These are phyloP conservation scores for Eimeria sp. DNA, from an alignment of 169 alveolate species.

Conservation along the genomic window DNA sequence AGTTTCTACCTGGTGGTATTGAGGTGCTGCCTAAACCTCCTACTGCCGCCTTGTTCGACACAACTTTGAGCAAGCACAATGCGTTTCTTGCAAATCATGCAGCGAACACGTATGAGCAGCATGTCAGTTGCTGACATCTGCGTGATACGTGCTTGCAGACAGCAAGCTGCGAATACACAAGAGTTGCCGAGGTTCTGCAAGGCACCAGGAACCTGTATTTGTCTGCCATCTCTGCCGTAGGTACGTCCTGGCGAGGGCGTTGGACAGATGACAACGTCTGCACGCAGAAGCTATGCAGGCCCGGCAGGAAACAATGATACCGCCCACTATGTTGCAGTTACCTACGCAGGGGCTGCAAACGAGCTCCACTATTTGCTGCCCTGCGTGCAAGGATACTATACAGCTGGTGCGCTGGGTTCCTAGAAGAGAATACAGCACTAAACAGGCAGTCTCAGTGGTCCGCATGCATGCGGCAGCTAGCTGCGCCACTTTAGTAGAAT, in stretches of 20 bases:
- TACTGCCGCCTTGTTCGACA: not conserved
- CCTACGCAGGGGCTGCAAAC: too few relatives aligned
- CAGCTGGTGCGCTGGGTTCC: too few relatives aligned
- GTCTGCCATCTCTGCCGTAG: not conserved
- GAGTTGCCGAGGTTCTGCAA: too few relatives aligned
- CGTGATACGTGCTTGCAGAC: not conserved
- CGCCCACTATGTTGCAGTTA: not conserved
- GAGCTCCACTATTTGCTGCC: too few relatives aligned
- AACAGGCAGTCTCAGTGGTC: too few relatives aligned
- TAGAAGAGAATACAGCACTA: too few relatives aligned
- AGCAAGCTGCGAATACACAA: not conserved
- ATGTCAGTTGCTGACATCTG: not conserved
- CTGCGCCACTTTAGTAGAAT: not conserved
- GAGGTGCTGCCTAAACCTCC: not conserved
- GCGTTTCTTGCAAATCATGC: not conserved
- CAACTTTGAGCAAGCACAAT: not conserved
- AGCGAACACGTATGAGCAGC: not conserved
- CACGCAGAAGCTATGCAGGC: not conserved
- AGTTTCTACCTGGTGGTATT: not conserved
- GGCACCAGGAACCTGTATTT: not conserved
- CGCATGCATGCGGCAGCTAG: too few relatives aligned
- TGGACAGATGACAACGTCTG: not conserved
- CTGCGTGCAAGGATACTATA: too few relatives aligned
- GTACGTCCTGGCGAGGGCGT: not conserved
- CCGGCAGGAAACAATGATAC: not conserved